Base-by-base conservation (phyloP, 371 early-diverging fungal genomes). In the Mortierella sp. region DNA sequence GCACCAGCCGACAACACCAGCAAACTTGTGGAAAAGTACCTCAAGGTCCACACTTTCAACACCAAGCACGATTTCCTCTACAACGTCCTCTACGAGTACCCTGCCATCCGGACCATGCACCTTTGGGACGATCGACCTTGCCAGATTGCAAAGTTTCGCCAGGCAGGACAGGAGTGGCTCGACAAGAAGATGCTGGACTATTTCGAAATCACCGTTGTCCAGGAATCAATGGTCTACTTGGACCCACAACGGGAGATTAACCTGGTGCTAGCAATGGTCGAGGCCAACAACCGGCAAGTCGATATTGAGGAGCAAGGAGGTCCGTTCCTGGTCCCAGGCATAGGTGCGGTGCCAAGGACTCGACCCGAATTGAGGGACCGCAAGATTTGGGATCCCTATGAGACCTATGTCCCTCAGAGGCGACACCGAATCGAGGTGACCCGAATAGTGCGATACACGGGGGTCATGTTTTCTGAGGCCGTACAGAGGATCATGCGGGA, bases 111-210 rank as follows among this genome's bases (percentile, higher is more conserved):
- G 1, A 26, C 71, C 55, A 85, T 85, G 86, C 75, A 69, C 67
- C 79, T 85, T 10, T 85, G 81, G 81, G 86, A 85, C 50, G 86
- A 85, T 54, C 78, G 85, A 13, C 85, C 85, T 0, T 80, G 85
- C 28, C 85, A 84, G 71, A 72, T 84, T 19, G 75, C 81, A 21
- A 76, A 75, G 55, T 85, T 85, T 40, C 78, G 77, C 3, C 76
- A 85, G 48, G 86, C 81, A 26, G 86, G 86, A 24, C 76, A 85
- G 50, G 79, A 76, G 44, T 85, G 86, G 86, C 79, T 85, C 51
- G 69, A 81, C 48, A 78, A 79, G 5, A 71, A 71, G 48, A 70
- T 85, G 79, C 43, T 85, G 73, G 76, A 78, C 34, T 59, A 71
- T 10, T 85, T 85, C 55, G 81, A 85, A 3, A 69, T 85, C 72